phyloP scores from a whole-genome alignment of 208 protist species.

The Trichomonas tenax region DNA sequence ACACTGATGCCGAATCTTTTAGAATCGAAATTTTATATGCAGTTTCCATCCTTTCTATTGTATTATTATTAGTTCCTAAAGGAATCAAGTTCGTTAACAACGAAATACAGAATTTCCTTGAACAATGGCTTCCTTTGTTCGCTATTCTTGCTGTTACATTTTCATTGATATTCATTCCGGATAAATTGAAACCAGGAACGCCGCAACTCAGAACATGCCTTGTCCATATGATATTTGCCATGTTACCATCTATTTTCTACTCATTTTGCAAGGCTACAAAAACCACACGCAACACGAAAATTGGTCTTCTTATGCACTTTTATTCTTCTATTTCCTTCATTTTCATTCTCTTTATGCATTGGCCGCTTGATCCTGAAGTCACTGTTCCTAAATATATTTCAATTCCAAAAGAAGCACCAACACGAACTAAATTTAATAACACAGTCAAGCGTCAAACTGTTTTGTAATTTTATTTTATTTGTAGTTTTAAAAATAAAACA shows the following conservation, averaged over 20 bases:
- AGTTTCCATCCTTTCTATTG: background rate
- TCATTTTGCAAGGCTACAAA: background rate
- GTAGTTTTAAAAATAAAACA: too few species aligned
- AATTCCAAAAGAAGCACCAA: background rate
- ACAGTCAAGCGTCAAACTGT: too few species aligned
- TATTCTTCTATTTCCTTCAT: background rate
- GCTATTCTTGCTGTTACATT: background rate
- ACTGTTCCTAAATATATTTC: background rate
- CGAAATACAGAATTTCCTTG: background rate
- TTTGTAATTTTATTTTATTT: too few species aligned
- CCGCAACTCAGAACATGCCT: background rate
- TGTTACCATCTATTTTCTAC: background rate
- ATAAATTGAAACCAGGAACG: background rate
- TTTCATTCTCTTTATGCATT: background rate
- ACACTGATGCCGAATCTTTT: background rate
- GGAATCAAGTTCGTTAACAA: background rate
- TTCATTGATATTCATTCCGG: background rate
- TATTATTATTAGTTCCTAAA: background rate
- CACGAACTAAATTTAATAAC: too few species aligned
- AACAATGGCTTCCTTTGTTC: background rate
- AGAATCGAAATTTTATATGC: background rate
- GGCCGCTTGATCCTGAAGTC: background rate
- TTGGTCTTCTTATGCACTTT: background rate
- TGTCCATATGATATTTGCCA: background rate
- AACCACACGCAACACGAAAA: background rate